These are phyloP conservation scores for Nymphaea thermarum DNA, from an alignment of 164 flowering plant genomes.

Conservation along the genomic window DNA sequence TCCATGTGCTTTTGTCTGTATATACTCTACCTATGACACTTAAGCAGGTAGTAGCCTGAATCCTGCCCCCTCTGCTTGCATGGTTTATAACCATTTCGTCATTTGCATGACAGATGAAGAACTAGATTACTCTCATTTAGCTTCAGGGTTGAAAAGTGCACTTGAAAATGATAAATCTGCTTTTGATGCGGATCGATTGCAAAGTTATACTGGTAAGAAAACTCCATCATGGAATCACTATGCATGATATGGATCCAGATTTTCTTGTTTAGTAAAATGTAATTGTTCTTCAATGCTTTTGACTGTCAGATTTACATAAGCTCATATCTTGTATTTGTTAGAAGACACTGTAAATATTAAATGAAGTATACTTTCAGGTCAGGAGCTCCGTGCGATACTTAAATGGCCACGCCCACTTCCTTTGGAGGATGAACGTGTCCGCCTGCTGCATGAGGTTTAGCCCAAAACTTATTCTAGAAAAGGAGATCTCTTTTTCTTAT, in stretches of 20 bases:
- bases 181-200: slow-evolving; percentile 87
- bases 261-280: too few relatives aligned
- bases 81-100: background rate
- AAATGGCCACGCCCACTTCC: slow-evolving; percentile 96
- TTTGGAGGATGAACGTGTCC: slow-evolving; percentile 86
- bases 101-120: slow-evolving; percentile 42
- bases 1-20: too few relatives aligned
- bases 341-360: background rate
- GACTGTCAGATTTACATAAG: too few relatives aligned
- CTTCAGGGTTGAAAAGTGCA: slow-evolving; percentile 58
- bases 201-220: slow-evolving; percentile 55
- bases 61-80: background rate
- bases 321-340: background rate
- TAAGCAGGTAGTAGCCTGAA: background rate
- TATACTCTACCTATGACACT: too few relatives aligned
- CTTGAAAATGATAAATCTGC: slow-evolving; percentile 65
- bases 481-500: background rate
- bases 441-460: slow-evolving; percentile 77
- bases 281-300: too few relatives aligned
- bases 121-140: slow-evolving; percentile 64
- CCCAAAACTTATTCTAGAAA: background rate
- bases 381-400: slow-evolving; percentile 57
- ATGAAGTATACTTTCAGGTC: slow-evolving; percentile 31
- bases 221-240: background rate
- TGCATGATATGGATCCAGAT: background rate